Conservation (phyloP, 2,329 filamentous ascomycete species). For the Phyllosticta paracitricarpa region DNA sequence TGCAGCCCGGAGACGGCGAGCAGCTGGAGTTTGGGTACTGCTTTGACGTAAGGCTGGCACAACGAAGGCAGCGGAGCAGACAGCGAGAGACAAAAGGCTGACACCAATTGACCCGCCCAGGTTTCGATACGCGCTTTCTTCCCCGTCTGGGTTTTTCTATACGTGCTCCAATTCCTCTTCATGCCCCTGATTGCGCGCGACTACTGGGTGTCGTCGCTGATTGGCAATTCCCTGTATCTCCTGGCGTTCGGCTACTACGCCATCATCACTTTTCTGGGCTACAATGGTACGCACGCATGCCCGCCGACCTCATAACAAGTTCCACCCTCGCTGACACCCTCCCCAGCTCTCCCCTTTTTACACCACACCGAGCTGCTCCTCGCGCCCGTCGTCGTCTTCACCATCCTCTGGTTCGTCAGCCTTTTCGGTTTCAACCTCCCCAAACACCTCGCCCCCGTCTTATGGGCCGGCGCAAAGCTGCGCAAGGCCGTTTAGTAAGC, state of each 20-base stretch:
- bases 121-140: constrained; percentile 58
- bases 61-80: background rate
- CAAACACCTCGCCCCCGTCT: constrained; percentile 40
- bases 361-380: constrained; percentile 58
- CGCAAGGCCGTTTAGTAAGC: constrained; percentile 26
- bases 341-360: constrained; percentile 51
- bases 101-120: constrained; percentile 19
- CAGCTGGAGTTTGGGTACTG: constrained; percentile 61
- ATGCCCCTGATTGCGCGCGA: constrained; percentile 50
- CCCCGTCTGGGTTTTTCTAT: constrained; percentile 56
- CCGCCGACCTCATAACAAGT: too few relatives aligned
- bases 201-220: constrained; percentile 48
- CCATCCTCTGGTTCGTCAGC: constrained; percentile 47
- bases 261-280: constrained; percentile 59
- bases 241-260: constrained; percentile 56
- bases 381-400: constrained; percentile 49
- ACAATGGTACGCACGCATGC: constrained; percentile 40
- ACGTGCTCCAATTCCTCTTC: constrained; percentile 57
- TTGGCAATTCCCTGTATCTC: constrained; percentile 59
- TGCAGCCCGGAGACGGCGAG: constrained; percentile 45
- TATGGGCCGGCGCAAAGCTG: constrained; percentile 39
- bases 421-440: constrained; percentile 43
- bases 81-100: background rate
- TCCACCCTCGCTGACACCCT: background rate
- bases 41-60: constrained; percentile 46